phyloP scores from a whole-genome alignment of 345 rosid species.

The Kernera saxatilis region DNA sequence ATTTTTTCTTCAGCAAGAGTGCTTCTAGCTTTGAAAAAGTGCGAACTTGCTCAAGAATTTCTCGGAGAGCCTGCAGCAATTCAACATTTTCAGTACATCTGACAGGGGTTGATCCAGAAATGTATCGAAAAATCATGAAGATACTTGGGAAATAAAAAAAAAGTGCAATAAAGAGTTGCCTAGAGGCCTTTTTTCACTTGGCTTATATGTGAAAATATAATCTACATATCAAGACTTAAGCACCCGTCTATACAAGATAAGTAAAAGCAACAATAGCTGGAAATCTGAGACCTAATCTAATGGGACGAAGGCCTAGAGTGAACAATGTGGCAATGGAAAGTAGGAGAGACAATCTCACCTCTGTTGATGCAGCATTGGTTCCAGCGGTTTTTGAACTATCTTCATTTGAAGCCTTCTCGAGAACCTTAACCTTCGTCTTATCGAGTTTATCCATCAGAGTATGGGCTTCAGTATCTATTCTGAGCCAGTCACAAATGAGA shows the following conservation, averaged over 20 bases:
- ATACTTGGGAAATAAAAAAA: neutral
- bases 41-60: conserved; percentile 52
- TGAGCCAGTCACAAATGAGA: conserved; percentile 46
- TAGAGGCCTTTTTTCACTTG: neutral
- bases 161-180: neutral
- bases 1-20: conserved; percentile 66
- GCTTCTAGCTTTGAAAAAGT: conserved; percentile 56
- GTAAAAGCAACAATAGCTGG: neutral
- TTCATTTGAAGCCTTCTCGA: conserved; percentile 31
- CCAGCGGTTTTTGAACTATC: conserved; percentile 32
- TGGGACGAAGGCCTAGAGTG: neutral
- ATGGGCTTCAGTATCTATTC: conserved; percentile 82
- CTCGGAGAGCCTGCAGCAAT: conserved; percentile 56
- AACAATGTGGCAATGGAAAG: neutral
- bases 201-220: neutral
- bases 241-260: neutral
- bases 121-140: neutral
- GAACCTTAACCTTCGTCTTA: conserved; percentile 40
- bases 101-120: conserved; percentile 1
- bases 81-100: conserved; percentile 9
- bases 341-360: conserved; percentile 41
- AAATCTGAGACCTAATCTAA: neutral
- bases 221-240: neutral
- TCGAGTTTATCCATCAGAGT: conserved; percentile 59
- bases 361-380: conserved; percentile 37